Percentiles rank a stretch among this genome's conserved stretches.
phyloP scores from a whole-genome alignment of 164 flowering plant species.

The Tetracentron sinense region DNA sequence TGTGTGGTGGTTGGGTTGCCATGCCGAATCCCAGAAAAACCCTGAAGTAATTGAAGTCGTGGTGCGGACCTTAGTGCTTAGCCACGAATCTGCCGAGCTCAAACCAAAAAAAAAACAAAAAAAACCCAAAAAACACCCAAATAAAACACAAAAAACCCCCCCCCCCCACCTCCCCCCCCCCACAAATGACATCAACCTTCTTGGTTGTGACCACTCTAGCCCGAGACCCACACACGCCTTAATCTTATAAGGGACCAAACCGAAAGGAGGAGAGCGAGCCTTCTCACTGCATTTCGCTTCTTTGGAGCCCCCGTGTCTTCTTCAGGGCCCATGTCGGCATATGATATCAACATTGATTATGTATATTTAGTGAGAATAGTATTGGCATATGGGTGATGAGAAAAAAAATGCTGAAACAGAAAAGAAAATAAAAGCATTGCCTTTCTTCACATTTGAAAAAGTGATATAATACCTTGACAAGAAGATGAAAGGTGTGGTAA shows the following conservation, averaged over 20 bases:
- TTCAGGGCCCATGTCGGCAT: slow-evolving; percentile 48
- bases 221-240: slow-evolving; percentile 75
- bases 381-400: too few species aligned
- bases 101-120: too few species aligned
- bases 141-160: too few species aligned
- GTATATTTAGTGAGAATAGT: too few species aligned
- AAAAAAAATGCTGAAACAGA: too few species aligned
- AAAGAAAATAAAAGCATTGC: slow-evolving; percentile 9
- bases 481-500: too few species aligned
- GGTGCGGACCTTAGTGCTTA: too few species aligned
- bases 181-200: slow-evolving; percentile 65
- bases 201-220: slow-evolving; percentile 55
- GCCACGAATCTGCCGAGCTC: slow-evolving; percentile 92
- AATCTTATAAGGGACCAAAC: too few species aligned
- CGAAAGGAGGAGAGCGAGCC: slow-evolving; percentile 70
- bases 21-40: slow-evolving; percentile 60
- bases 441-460: slow-evolving; percentile 98
- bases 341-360: too few species aligned
- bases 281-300: slow-evolving; percentile 50
- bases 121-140: too few species aligned
- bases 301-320: slow-evolving; percentile 33
- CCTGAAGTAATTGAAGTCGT: slow-evolving; percentile 81
- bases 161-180: too few species aligned
- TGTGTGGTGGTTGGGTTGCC: slow-evolving; percentile 18
- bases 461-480: too few species aligned